Conservation (phyloP, 2,329 filamentous ascomycete species). For the Aschersonia sp. region DNA sequence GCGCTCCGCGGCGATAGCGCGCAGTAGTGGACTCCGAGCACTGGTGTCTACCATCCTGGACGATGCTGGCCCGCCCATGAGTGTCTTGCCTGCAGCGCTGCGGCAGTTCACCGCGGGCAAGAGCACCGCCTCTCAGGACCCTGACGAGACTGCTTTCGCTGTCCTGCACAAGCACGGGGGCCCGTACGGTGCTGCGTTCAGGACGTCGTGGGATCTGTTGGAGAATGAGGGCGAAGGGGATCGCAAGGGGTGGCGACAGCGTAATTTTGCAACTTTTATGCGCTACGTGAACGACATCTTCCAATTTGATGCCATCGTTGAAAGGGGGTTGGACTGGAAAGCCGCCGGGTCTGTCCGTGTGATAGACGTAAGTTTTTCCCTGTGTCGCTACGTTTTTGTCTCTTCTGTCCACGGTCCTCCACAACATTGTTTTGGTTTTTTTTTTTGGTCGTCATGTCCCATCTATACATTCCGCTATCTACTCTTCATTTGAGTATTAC, state of each 20-base stretch:
- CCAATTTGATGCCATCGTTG: conserved; percentile 18
- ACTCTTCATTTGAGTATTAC: neutral
- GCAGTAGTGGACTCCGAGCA: conserved; percentile 16
- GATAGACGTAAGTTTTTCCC: neutral
- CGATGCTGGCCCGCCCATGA: conserved; percentile 21
- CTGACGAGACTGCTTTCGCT: neutral
- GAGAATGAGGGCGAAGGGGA: conserved; percentile 25
- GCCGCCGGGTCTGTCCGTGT: neutral
- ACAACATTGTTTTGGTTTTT: neutral
- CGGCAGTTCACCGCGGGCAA: conserved; percentile 16
- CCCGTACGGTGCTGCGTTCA: conserved; percentile 12
- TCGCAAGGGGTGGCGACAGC: conserved; percentile 20
- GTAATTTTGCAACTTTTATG: conserved; percentile 25
- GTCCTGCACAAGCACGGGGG: conserved; percentile 16
- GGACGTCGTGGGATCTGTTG: conserved; percentile 22
- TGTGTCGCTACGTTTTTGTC: neutral
- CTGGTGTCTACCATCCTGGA: conserved; percentile 22
- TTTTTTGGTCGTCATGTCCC: neutral
- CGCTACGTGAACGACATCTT: conserved; percentile 24
- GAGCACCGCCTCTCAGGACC: conserved; percentile 1
- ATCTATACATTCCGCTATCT: neutral
- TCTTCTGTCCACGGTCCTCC: neutral
- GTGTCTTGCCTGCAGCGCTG: conserved; percentile 18
- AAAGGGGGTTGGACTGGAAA: conserved; percentile 21
- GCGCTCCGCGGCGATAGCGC: conserved; percentile 21